These are phyloP conservation scores for Xylaria sp. DNA, from an alignment of 2,329 filamentous ascomycete species.

Conservation along the genomic window DNA sequence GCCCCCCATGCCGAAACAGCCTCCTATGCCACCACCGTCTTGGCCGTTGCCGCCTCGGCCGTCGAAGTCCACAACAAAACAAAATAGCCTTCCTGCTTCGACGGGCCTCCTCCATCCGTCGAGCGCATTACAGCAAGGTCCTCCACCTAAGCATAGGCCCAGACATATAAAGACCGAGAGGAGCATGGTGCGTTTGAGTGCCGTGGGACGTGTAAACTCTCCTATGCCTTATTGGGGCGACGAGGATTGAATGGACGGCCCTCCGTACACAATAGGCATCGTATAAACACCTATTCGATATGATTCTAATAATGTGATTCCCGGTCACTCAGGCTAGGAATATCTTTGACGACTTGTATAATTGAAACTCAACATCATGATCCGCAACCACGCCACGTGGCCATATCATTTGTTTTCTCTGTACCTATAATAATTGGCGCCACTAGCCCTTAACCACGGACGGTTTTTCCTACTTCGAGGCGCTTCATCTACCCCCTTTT, in stretches of 20 bases:
- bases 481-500: not conserved
- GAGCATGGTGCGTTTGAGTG: conserved; percentile 56
- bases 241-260: conserved; percentile 51
- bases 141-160: conserved; percentile 12
- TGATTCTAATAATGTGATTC: not conserved
- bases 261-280: not conserved
- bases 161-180: conserved; percentile 45
- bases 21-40: conserved; percentile 35
- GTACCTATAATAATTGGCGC: conserved; percentile 11
- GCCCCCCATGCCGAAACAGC: conserved; percentile 33
- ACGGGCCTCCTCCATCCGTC: conserved; percentile 36
- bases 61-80: conserved; percentile 8
- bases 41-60: conserved; percentile 35
- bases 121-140: conserved; percentile 37
- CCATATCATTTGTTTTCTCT: conserved; percentile 4
- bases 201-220: conserved; percentile 50
- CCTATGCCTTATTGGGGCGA: conserved; percentile 56
- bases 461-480: conserved; percentile 5
- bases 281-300: not conserved
- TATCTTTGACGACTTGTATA: conserved; percentile 13
- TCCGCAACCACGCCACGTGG: not conserved
- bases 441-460: not conserved
- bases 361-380: conserved; percentile 14
- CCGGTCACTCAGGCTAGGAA: not conserved
- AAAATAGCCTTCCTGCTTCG: conserved; percentile 1